Conservation (phyloP, 805 yeast species). For the Candida montana region DNA sequence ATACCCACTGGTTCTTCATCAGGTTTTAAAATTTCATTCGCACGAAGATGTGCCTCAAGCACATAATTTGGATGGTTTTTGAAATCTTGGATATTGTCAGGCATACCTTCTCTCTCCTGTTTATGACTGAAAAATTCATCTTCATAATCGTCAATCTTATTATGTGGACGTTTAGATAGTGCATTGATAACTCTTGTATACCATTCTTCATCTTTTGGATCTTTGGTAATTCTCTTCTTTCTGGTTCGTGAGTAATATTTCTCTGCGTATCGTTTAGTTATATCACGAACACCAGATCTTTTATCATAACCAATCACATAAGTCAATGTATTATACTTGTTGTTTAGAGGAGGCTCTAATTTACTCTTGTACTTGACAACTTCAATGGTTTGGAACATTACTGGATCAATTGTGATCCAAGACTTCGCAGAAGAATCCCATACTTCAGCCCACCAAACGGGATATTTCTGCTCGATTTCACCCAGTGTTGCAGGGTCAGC, state of each 20-base stretch:
- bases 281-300: slow-evolving; percentile 63
- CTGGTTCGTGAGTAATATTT: slow-evolving; percentile 69
- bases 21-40: slow-evolving; percentile 68
- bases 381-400: slow-evolving; percentile 59
- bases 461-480: slow-evolving; percentile 38
- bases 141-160: slow-evolving; percentile 40
- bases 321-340: slow-evolving; percentile 51
- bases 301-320: slow-evolving; percentile 78
- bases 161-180: slow-evolving; percentile 17
- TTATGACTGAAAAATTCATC: slow-evolving; percentile 53
- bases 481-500: slow-evolving; percentile 14
- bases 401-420: slow-evolving; percentile 88
- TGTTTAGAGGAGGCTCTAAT: slow-evolving; percentile 69
- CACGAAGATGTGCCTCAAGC: slow-evolving; percentile 65
- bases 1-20: slow-evolving; percentile 66
- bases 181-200: slow-evolving; percentile 38
- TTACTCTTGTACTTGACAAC: slow-evolving; percentile 47
- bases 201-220: slow-evolving; percentile 52
- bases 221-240: slow-evolving; percentile 64
- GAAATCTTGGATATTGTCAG: slow-evolving; percentile 76
- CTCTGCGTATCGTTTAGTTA: slow-evolving; percentile 76
- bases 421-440: slow-evolving; percentile 70
- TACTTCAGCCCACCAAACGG: slow-evolving; percentile 90
- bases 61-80: slow-evolving; percentile 84
- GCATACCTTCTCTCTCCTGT: slow-evolving; percentile 78